Evolutionary conservation across 2,329 filamentous ascomycete genomes (phyloP).

Genomic region (Domatiomyces globalis): DNA sequence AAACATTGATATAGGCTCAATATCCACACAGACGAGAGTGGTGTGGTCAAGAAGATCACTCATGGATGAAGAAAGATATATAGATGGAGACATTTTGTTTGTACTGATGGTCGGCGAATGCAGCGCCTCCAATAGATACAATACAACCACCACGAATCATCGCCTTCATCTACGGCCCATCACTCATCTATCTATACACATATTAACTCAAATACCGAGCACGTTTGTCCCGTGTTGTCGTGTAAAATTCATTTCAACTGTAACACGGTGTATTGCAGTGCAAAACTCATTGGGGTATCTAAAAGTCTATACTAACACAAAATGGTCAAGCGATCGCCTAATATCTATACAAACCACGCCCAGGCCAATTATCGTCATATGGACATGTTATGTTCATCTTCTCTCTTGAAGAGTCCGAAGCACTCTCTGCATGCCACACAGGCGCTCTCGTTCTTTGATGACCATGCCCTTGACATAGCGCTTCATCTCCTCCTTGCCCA

Average conservation of each 20-base stretch:
- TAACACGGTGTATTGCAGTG: too few relatives aligned
- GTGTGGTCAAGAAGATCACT: constrained; percentile 30
- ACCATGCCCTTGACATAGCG: constrained; percentile 67
- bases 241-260: too few relatives aligned
- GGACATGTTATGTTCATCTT: neutral
- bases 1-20: constrained; percentile 25
- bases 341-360: neutral
- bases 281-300: too few relatives aligned
- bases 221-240: too few relatives aligned
- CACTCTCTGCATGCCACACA: constrained; percentile 69
- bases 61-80: constrained; percentile 8
- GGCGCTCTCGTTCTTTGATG: constrained; percentile 60
- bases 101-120: too few relatives aligned
- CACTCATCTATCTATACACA: too few relatives aligned
- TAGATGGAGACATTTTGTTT: neutral
- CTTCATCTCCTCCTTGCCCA: constrained; percentile 59
- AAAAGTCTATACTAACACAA: too few relatives aligned
- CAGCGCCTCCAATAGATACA: too few relatives aligned
- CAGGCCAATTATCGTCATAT: neutral
- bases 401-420: neutral
- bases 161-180: too few relatives aligned
- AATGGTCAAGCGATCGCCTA: too few relatives aligned
- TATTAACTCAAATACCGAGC: too few relatives aligned
- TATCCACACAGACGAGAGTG: constrained; percentile 30
- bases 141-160: too few relatives aligned